phyloP scores from a whole-genome alignment of 108 stramenopile genomes.

The Mediolabrus comicus region DNA sequence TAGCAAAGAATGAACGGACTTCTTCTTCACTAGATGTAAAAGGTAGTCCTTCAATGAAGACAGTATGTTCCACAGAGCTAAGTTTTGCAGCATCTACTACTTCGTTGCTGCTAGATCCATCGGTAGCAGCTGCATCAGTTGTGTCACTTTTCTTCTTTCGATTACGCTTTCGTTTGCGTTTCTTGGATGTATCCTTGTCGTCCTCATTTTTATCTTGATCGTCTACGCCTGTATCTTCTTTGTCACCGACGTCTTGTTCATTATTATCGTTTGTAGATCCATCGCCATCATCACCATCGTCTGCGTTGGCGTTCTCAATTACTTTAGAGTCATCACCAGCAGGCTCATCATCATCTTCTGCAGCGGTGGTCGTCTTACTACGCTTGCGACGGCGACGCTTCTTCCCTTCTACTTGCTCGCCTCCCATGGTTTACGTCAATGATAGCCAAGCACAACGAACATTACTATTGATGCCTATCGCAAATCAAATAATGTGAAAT shows the following conservation, averaged over 20 bases:
- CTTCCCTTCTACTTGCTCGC: conserved; percentile 8
- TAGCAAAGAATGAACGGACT: conserved; percentile 72
- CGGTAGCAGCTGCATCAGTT: conserved; percentile 18
- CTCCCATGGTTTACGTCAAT: conserved; percentile 21
- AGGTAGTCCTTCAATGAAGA: conserved; percentile 93
- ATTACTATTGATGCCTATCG: too few relatives aligned
- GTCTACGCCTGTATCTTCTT: conserved; percentile 9
- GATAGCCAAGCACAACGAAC: too few relatives aligned
- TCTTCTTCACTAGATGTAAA: conserved; percentile 73
- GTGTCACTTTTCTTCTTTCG: conserved; percentile 61
- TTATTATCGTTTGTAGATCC: not conserved
- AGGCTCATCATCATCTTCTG: conserved; percentile 1
- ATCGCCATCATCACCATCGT: not conserved
- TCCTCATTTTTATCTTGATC: conserved; percentile 25
- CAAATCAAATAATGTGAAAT: too few relatives aligned
- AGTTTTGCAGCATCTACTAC: conserved; percentile 9
- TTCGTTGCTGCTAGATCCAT: conserved; percentile 8
- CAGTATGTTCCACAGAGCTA: conserved; percentile 58
- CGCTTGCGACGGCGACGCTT: conserved; percentile 25
- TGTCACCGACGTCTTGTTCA: not conserved
- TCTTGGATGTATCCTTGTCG: conserved; percentile 28
- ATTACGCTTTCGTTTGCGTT: conserved; percentile 70
- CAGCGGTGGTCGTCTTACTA: not conserved
- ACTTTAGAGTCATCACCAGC: not conserved
- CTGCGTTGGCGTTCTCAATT: conserved; percentile 1